These are phyloP conservation scores for Pichia sp. DNA, from an alignment of 1,139 yeast genomes.

Conservation along the genomic window DNA sequence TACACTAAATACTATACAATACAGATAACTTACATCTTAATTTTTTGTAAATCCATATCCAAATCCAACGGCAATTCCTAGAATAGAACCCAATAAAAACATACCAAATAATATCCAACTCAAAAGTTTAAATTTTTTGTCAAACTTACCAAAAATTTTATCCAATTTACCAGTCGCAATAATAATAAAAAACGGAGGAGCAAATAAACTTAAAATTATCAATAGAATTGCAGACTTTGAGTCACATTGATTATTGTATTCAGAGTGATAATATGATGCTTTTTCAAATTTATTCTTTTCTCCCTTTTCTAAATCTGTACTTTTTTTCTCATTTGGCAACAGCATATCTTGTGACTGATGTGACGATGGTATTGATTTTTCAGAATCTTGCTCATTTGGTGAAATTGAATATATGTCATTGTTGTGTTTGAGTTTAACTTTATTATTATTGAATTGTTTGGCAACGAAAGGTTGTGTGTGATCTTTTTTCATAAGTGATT, in stretches of 20 bases:
- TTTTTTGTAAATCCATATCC: conserved; percentile 17
- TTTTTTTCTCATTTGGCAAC: not conserved
- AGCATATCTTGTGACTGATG: not conserved
- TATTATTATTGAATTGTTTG: not conserved
- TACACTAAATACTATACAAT: not conserved
- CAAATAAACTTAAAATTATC: conserved; percentile 18
- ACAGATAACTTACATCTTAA: not conserved
- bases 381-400: not conserved
- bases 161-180: conserved; percentile 25
- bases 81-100: conserved; percentile 15
- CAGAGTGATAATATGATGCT: not conserved
- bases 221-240: conserved; percentile 14
- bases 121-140: conserved; percentile 15
- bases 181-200: conserved; percentile 27
- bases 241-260: conserved; percentile 6
- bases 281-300: not conserved
- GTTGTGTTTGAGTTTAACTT: not conserved
- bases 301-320: not conserved
- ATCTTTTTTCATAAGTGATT: not conserved
- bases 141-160: conserved; percentile 21
- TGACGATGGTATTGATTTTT: not conserved
- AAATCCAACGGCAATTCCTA: conserved; percentile 24
- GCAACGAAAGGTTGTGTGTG: not conserved
- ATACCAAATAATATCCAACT: conserved; percentile 17
- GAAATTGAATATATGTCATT: not conserved